phyloP scores from a whole-genome alignment of 2,329 filamentous ascomycete species.

The Blastomyces gilchristii region DNA sequence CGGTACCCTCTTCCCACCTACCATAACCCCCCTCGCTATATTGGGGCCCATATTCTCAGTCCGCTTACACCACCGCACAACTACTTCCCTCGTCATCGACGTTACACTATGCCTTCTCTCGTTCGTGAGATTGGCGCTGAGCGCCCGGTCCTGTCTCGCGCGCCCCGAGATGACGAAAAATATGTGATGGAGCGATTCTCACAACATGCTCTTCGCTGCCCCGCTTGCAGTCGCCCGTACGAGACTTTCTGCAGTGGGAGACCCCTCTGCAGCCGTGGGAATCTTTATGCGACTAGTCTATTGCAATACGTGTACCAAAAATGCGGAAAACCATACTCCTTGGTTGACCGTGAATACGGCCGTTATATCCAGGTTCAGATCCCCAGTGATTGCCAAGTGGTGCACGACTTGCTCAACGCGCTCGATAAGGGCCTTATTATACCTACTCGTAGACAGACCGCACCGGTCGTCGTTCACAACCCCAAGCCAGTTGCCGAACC shows the following conservation, averaged over 20 bases:
- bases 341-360: constrained; percentile 33
- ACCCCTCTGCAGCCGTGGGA: constrained; percentile 27
- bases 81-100: constrained; percentile 5
- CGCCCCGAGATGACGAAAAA: constrained; percentile 24
- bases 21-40: background rate
- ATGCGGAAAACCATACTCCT: constrained; percentile 32
- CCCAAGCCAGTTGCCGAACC: background rate
- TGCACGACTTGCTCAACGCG: constrained; percentile 33
- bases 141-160: constrained; percentile 16
- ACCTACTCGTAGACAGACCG: constrained; percentile 5
- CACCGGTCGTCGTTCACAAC: constrained; percentile 10
- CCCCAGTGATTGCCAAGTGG: constrained; percentile 27
- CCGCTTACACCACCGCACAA: background rate
- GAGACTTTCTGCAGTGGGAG: constrained; percentile 19
- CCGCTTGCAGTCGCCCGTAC: constrained; percentile 24
- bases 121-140: constrained; percentile 17
- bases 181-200: constrained; percentile 28
- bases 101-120: constrained; percentile 42
- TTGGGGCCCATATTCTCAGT: background rate
- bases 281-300: constrained; percentile 25
- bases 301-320: constrained; percentile 28
- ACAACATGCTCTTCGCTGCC: constrained; percentile 27
- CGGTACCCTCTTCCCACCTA: background rate
- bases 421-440: constrained; percentile 32
- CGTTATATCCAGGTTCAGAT: constrained; percentile 34